phyloP scores from a whole-genome alignment of 495 filamentous ascomycete genomes.

The Tricharina praecox region DNA sequence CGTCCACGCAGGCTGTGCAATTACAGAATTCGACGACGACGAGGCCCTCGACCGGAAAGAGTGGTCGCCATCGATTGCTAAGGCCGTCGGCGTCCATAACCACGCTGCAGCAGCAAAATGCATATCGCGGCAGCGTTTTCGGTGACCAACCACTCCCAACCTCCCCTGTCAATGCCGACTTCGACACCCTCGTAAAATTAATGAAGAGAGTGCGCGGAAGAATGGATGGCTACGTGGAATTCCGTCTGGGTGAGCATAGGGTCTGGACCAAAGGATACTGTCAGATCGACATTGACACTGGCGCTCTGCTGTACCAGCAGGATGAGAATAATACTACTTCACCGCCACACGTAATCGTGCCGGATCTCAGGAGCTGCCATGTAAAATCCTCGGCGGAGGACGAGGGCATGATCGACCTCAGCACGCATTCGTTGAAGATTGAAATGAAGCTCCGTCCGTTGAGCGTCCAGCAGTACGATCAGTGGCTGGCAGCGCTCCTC shows the following conservation, averaged over 20 bases:
- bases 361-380: conserved; percentile 74
- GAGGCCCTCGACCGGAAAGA: conserved; percentile 4
- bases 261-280: conserved; percentile 46
- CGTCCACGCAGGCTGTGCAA: conserved; percentile 18
- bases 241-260: conserved; percentile 37
- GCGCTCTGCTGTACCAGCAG: conserved; percentile 45
- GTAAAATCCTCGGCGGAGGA: conserved; percentile 50
- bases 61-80: conserved; percentile 20
- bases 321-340: conserved; percentile 33
- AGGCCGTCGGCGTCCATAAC: conserved; percentile 23
- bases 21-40: conserved; percentile 7
- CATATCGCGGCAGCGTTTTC: neutral
- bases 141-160: neutral
- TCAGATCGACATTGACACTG: conserved; percentile 50
- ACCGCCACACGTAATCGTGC: conserved; percentile 38
- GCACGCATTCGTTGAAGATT: conserved; percentile 47
- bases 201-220: conserved; percentile 52
- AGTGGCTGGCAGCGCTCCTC: conserved; percentile 81
- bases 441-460: conserved; percentile 61
- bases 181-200: conserved; percentile 44
- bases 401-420: conserved; percentile 62
- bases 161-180: conserved; percentile 32
- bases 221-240: conserved; percentile 54
- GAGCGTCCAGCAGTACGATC: conserved; percentile 59
- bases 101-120: conserved; percentile 17